A percentile compares a stretch with the other conserved stretches of the same genome.
Conservation (phyloP, 2,329 filamentous ascomycete genomes). For the Fusarium metavorans region DNA sequence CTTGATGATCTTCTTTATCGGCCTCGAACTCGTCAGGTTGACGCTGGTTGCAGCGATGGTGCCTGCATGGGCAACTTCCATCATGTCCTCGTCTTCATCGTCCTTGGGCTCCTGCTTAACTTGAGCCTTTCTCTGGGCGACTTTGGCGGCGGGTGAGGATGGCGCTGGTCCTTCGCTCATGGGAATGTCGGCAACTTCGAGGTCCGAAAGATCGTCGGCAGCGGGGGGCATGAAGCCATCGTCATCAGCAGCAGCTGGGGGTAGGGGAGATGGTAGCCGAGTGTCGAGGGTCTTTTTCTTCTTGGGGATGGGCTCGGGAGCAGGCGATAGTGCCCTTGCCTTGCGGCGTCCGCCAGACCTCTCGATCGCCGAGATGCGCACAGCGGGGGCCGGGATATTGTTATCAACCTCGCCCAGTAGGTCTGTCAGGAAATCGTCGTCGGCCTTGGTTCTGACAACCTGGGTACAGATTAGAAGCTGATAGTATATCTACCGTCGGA, state of each 20-base stretch:
- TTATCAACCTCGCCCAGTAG: slow-evolving; percentile 90
- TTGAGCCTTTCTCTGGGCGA: slow-evolving; percentile 76
- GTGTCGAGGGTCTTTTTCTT: slow-evolving; percentile 67
- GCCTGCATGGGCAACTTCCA: slow-evolving; percentile 87
- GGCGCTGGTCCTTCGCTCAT: slow-evolving; percentile 84
- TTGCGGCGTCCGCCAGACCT: slow-evolving; percentile 83
- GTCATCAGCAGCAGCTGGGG: slow-evolving; percentile 62
- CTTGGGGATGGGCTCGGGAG: slow-evolving; percentile 67
- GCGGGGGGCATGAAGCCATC: slow-evolving; percentile 64
- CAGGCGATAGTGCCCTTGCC: slow-evolving; percentile 83
- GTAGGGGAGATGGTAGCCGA: slow-evolving; percentile 59
- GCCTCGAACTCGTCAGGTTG: slow-evolving; percentile 84
- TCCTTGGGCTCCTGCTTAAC: slow-evolving; percentile 65
- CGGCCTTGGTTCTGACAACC: slow-evolving; percentile 84
- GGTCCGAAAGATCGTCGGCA: slow-evolving; percentile 69
- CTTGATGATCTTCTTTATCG: slow-evolving; percentile 79
- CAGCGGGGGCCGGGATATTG: slow-evolving; percentile 69
- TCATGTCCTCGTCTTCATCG: slow-evolving; percentile 83
- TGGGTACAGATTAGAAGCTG: slow-evolving; percentile 50
- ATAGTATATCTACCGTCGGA: too few species aligned
- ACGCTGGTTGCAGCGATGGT: slow-evolving; percentile 77
- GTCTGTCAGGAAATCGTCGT: slow-evolving; percentile 87
- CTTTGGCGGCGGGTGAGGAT: slow-evolving; percentile 88
- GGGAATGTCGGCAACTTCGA: slow-evolving; percentile 63
- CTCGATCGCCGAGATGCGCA: slow-evolving; percentile 71